Percentiles rank a stretch among this genome's conserved stretches.
Evolutionary conservation across 106 monocot genomes (phyloP).

Genomic region (Dendrobium nobile): DNA sequence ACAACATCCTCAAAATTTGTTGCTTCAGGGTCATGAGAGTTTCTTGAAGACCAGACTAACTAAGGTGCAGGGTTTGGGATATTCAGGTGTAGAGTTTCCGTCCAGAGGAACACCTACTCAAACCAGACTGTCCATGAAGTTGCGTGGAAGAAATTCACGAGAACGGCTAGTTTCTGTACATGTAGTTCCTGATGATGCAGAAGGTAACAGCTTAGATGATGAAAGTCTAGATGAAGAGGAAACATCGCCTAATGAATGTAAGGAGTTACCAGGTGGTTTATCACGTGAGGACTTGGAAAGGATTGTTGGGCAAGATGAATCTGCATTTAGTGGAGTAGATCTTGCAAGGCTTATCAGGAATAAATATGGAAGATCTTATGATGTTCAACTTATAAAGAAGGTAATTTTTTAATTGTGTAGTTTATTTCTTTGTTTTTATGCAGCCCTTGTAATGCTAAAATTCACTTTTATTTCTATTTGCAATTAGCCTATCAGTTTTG

Average conservation of each 20-base stretch:
- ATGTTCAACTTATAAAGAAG: constrained; percentile 97
- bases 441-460: not conserved
- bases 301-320: constrained; percentile 73
- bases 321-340: constrained; percentile 79
- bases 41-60: constrained; percentile 27
- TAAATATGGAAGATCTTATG: constrained; percentile 97
- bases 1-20: constrained; percentile 23
- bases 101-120: constrained; percentile 28
- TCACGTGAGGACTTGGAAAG: constrained; percentile 80
- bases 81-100: constrained; percentile 21
- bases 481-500: not conserved
- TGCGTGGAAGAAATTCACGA: constrained; percentile 11
- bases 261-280: constrained; percentile 26
- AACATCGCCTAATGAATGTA: constrained; percentile 17
- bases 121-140: constrained; percentile 15
- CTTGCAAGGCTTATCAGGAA: constrained; percentile 92
- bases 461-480: not conserved
- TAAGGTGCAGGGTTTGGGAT: constrained; percentile 34
- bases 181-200: constrained; percentile 40
- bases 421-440: not conserved
- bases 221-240: constrained; percentile 28
- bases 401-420: constrained; percentile 17
- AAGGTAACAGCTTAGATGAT: constrained; percentile 29
- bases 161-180: constrained; percentile 20
- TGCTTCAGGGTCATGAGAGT: constrained; percentile 26